These are phyloP conservation scores for Candida parachauliodes DNA, from an alignment of 805 yeast genomes.

Conservation along the genomic window DNA sequence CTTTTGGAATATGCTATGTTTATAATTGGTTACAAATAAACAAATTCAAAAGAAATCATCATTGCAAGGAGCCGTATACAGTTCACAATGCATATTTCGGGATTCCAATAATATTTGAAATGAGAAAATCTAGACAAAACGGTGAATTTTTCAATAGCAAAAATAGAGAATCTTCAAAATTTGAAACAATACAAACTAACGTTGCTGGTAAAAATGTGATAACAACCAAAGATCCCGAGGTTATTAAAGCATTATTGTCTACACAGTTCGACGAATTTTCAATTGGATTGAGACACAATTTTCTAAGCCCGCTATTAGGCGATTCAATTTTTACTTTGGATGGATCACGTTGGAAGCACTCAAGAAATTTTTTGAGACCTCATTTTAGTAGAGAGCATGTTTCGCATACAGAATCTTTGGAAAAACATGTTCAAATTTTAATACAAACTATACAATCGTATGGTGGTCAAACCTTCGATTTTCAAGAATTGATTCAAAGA, in stretches of 20 bases:
- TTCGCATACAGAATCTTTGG: constrained; percentile 36
- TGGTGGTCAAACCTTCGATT: constrained; percentile 28
- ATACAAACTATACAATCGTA: constrained; percentile 25
- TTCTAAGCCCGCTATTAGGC: constrained; percentile 35
- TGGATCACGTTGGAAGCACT: constrained; percentile 40
- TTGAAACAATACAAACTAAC: constrained; percentile 1
- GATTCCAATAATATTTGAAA: not conserved
- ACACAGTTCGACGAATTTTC: constrained; percentile 37
- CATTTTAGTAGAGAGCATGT: constrained; percentile 43
- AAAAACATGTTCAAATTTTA: constrained; percentile 36
- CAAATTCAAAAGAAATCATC: not conserved
- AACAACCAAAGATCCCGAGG: constrained; percentile 34
- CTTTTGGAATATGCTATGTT: not conserved
- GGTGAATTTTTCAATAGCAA: not conserved
- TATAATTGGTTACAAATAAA: not conserved
- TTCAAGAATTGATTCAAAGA: constrained; percentile 35
- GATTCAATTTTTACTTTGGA: constrained; percentile 44
- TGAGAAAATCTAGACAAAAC: not conserved
- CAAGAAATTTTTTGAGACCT: constrained; percentile 41
- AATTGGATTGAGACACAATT: constrained; percentile 34
- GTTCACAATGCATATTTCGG: constrained; percentile 3
- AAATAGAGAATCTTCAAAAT: not conserved
- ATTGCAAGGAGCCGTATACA: not conserved
- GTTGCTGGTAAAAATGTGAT: constrained; percentile 1
- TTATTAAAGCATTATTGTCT: constrained; percentile 39